Base-by-base conservation (phyloP, 768 basidiomycete species). In the Baorangia bicolor region DNA sequence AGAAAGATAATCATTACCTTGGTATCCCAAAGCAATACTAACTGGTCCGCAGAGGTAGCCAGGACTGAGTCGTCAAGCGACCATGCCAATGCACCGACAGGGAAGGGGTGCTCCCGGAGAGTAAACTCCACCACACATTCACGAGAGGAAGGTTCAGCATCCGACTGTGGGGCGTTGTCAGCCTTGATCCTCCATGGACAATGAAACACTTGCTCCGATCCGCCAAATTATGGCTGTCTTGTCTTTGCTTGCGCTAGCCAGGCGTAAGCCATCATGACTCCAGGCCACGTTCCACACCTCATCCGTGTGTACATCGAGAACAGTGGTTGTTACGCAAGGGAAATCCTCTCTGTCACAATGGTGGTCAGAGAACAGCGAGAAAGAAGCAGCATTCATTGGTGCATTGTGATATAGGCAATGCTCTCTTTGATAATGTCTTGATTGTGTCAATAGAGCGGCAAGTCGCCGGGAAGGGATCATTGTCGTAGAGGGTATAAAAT, bases 231-330 rank as follows among this genome's bases (percentile, higher is more conserved):
- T 90, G 8, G 90, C 94, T 5, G 81, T 80, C 74, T 83, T 85
- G 73, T 98, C 96, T 70, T 84, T 91, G 53, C 94, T 89, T 35
- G 89, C 90, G 60, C 87, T 94, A 30, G 95, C 97, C 47, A 99
- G 77, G 64, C 81, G 86, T 46, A 73, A 72, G 2, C 97, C 97
- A 68, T 88, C 86, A 63, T 91, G 92, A 72, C 94, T 96, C 95
- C 95, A 99, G 68, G 88, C 89, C 56, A 98, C 73, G 67, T 90
- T 86, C 95, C 96, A 98, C 40, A 99, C 94, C 69, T 99, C 94
- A 67, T 98, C 92, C 12, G 78, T 81, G 71, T 98, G 96, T 30
- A 87, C 91, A 42, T 86, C 82, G 56, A 98, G 75, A 49, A 94
- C 87, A 25, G 89, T 87, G 4, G 92, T 94, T 13, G 91, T 94